phyloP scores from a whole-genome alignment of 805 yeast species.

The Torulaspora gathmanii region DNA sequence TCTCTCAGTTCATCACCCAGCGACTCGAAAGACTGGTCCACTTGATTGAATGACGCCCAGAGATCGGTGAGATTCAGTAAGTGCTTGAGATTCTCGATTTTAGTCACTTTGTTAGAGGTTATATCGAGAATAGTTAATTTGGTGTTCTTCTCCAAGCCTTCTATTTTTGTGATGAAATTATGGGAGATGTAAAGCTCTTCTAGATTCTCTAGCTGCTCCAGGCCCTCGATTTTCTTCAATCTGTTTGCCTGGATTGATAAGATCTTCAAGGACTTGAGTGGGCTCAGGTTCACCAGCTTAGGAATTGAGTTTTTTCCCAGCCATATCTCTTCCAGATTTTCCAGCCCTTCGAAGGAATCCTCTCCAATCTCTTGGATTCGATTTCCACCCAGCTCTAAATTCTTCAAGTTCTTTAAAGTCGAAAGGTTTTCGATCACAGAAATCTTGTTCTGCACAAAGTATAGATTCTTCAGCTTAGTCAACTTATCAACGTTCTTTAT shows the following conservation, averaged over 20 bases:
- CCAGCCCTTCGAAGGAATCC: constrained; percentile 47
- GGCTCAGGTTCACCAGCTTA: constrained; percentile 56
- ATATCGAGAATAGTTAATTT: constrained; percentile 75
- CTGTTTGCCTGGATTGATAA: constrained; percentile 87
- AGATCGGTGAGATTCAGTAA: constrained; percentile 75
- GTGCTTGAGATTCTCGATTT: constrained; percentile 61
- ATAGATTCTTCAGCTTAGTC: constrained; percentile 59
- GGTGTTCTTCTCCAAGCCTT: constrained; percentile 65
- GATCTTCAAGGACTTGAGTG: constrained; percentile 59
- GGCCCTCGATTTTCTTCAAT: constrained; percentile 71
- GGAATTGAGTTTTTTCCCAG: constrained; percentile 80
- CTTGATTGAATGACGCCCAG: constrained; percentile 82
- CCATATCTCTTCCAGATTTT: constrained; percentile 74
- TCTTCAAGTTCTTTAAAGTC: constrained; percentile 50
- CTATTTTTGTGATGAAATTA: constrained; percentile 70
- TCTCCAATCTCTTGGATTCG: constrained; percentile 43
- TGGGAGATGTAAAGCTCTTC: constrained; percentile 88
- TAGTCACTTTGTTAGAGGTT: constrained; percentile 63
- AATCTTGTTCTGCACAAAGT: constrained; percentile 85
- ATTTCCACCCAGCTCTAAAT: constrained; percentile 90
- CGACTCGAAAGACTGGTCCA: constrained; percentile 60
- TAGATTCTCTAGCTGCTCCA: constrained; percentile 63
- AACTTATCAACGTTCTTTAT: constrained; percentile 72
- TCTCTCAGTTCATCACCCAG: constrained; percentile 60
- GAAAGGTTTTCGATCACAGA: constrained; percentile 63